A percentile compares a stretch with the other conserved stretches of the same genome.
These are phyloP conservation scores for Trichoderma reesei DNA, from an alignment of 495 filamentous ascomycete genomes.

Conservation along the genomic window DNA sequence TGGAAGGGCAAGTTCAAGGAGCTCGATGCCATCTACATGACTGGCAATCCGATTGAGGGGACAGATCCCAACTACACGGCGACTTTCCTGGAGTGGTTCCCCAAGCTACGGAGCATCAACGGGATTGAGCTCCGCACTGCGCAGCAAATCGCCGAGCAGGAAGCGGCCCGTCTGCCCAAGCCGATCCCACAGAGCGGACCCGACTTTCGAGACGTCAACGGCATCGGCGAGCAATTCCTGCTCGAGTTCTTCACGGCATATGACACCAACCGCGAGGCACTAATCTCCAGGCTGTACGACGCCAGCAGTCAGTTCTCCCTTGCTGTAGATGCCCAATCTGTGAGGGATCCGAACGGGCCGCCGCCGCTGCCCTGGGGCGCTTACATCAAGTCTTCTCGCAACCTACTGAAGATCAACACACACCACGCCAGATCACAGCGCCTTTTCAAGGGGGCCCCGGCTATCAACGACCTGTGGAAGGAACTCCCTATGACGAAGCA, in stretches of 20 bases:
- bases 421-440: slow-evolving; percentile 51
- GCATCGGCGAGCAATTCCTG: slow-evolving; percentile 67
- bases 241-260: slow-evolving; percentile 63
- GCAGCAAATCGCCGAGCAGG: slow-evolving; percentile 47
- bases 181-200: slow-evolving; percentile 60
- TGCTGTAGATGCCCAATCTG: slow-evolving; percentile 51
- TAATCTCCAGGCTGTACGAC: slow-evolving; percentile 67
- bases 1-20: slow-evolving; percentile 72
- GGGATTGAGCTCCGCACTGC: slow-evolving; percentile 58
- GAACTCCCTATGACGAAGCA: slow-evolving; percentile 66
- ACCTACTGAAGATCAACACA: slow-evolving; percentile 60
- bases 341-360: slow-evolving; percentile 40
- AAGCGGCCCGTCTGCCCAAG: slow-evolving; percentile 30
- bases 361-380: slow-evolving; percentile 49
- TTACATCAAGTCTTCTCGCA: slow-evolving; percentile 74
- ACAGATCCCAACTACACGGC: slow-evolving; percentile 49
- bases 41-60: slow-evolving; percentile 63
- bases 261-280: slow-evolving; percentile 56
- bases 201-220: slow-evolving; percentile 64
- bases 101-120: slow-evolving; percentile 62
- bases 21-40: slow-evolving; percentile 69
- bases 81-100: slow-evolving; percentile 75
- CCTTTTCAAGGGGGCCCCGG: slow-evolving; percentile 48
- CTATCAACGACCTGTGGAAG: slow-evolving; percentile 61
- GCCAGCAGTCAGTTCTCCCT: slow-evolving; percentile 67